Evolutionary conservation across 1,284 basidiomycete genomes (phyloP).

Genomic region (Calocybe gambosa): DNA sequence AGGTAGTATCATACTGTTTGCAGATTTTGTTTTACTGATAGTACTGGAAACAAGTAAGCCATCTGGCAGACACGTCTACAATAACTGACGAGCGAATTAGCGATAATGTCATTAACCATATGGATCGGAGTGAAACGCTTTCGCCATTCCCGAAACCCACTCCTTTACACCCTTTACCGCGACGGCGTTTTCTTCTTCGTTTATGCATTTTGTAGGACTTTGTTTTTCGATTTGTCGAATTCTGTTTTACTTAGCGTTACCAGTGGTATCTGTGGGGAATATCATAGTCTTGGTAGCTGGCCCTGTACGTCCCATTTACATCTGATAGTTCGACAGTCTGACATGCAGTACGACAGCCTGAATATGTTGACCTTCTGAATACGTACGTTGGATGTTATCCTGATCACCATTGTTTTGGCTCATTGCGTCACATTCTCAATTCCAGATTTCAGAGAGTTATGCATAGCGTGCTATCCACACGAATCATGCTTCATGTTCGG

Average conservation of each 20-base stretch:
- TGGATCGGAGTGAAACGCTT: conserved; percentile 15
- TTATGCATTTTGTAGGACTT: conserved; percentile 15
- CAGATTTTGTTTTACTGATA: conserved; percentile 15
- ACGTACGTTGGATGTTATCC: conserved; percentile 9
- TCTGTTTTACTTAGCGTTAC: neutral
- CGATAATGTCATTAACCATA: conserved; percentile 18
- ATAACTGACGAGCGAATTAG: conserved; percentile 7
- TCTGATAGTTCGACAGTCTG: neutral
- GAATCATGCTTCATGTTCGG: neutral
- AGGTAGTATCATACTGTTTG: conserved; percentile 15
- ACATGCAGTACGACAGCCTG: conserved; percentile 2
- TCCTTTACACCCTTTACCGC: conserved; percentile 6
- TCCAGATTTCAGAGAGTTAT: conserved; percentile 18
- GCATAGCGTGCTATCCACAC: conserved; percentile 17
- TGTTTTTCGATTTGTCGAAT: neutral
- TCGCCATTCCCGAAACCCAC: conserved; percentile 6
- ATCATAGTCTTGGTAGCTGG: conserved; percentile 15
- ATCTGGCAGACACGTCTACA: neutral
- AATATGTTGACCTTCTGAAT: conserved; percentile 17
- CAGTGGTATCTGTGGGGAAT: conserved; percentile 15
- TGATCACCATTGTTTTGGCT: neutral
- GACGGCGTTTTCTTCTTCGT: conserved; percentile 22
- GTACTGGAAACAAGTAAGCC: conserved; percentile 17
- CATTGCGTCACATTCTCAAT: neutral
- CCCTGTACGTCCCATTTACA: conserved; percentile 9